A percentile compares a stretch with the other conserved stretches of the same genome.
Evolutionary conservation across 192 early-diverging fungal genomes (phyloP).

Genomic region (Linnemannia schmuckeri): DNA sequence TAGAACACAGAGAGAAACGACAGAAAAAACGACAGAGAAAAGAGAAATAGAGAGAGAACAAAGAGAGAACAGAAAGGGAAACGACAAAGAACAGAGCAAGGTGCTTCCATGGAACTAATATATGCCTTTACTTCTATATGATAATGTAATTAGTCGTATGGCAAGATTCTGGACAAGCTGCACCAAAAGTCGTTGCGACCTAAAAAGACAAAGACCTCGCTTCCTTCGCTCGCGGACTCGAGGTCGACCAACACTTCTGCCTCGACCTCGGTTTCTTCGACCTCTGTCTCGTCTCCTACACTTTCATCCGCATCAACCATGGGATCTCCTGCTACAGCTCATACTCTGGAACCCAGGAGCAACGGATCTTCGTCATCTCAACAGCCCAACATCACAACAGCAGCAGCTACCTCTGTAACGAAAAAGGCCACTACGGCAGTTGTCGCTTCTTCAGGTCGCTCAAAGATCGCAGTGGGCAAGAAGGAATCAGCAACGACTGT

Average conservation of each 20-base stretch:
- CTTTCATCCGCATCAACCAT: slow-evolving; percentile 31
- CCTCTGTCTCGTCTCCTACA: slow-evolving; percentile 38
- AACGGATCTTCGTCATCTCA: not conserved
- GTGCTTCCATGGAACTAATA: not conserved
- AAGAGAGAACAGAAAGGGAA: too few species aligned
- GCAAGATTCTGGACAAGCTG: slow-evolving; percentile 42
- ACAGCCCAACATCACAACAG: not conserved
- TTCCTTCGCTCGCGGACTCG: not conserved
- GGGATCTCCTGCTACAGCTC: slow-evolving; percentile 7
- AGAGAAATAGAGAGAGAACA: too few species aligned
- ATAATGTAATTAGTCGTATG: slow-evolving; percentile 18
- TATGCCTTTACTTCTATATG: not conserved
- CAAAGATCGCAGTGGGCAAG: slow-evolving; percentile 12
- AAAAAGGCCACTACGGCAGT: not conserved
- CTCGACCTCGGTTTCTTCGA: slow-evolving; percentile 24
- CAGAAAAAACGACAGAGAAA: too few species aligned
- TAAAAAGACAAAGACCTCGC: slow-evolving; percentile 14
- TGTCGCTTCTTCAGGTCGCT: not conserved
- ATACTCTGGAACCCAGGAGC: slow-evolving; percentile 8
- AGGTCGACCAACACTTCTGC: slow-evolving; percentile 11
- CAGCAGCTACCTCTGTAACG: not conserved
- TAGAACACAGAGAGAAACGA: too few species aligned
- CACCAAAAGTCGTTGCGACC: slow-evolving; percentile 48
- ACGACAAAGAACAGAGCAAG: too few species aligned
- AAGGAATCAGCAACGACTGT: not conserved